phyloP scores from a whole-genome alignment of 1,139 yeast species.

The Chernovozyma sophiae-reginae region DNA sequence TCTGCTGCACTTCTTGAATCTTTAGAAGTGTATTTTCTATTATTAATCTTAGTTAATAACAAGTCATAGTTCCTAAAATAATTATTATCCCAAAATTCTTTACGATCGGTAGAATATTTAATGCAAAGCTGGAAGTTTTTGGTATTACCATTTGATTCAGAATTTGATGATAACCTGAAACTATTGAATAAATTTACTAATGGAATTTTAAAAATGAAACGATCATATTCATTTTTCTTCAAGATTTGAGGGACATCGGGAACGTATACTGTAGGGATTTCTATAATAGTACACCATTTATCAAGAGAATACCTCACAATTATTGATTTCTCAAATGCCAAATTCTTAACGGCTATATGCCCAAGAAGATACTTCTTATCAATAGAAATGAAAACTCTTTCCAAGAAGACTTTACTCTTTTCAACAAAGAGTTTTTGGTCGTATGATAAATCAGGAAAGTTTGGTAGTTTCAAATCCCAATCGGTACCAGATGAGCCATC shows the following conservation, averaged over 20 bases:
- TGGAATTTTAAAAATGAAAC: constrained; percentile 54
- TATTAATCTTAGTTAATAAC: constrained; percentile 29
- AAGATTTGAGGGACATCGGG: constrained; percentile 55
- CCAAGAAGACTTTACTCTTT: constrained; percentile 54
- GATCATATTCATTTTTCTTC: constrained; percentile 48
- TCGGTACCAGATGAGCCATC: constrained; percentile 10
- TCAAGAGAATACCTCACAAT: constrained; percentile 65
- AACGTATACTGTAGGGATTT: constrained; percentile 61
- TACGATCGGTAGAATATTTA: constrained; percentile 45
- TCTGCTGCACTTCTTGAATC: constrained; percentile 1
- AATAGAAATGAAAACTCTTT: constrained; percentile 55
- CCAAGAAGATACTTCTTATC: constrained; percentile 62
- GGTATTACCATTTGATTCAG: constrained; percentile 6
- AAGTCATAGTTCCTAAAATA: constrained; percentile 53
- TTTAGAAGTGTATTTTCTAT: constrained; percentile 1
- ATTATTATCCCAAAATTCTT: constrained; percentile 81
- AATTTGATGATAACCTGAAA: constrained; percentile 14
- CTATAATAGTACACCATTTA: constrained; percentile 69
- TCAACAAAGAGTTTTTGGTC: constrained; percentile 30
- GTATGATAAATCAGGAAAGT: constrained; percentile 41
- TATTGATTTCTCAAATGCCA: constrained; percentile 61
- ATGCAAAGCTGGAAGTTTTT: constrained; percentile 49
- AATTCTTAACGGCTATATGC: constrained; percentile 67
- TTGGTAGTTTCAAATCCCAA: constrained; percentile 52
- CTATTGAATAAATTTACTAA: constrained; percentile 36